These are phyloP conservation scores for Starmerella bacillaris DNA, from an alignment of 805 yeast genomes.

Conservation along the genomic window DNA sequence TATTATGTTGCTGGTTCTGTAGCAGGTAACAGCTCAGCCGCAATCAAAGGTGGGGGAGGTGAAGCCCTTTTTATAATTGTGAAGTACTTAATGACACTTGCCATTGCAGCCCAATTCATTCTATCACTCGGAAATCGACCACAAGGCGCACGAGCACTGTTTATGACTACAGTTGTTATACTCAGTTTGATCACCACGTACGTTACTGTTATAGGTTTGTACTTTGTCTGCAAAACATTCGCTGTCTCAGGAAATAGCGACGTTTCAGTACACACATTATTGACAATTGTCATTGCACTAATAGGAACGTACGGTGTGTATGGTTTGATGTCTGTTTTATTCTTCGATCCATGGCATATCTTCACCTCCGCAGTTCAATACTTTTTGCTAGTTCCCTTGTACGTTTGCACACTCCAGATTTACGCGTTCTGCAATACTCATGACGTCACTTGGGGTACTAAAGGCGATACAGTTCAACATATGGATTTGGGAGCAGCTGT, in stretches of 20 bases:
- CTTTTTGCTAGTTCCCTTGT: slow-evolving; percentile 75
- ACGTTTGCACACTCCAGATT: slow-evolving; percentile 80
- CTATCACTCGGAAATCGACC: slow-evolving; percentile 96
- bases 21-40: slow-evolving; percentile 27
- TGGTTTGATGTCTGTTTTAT: slow-evolving; percentile 59
- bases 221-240: slow-evolving; percentile 48
- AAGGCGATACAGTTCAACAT: slow-evolving; percentile 68
- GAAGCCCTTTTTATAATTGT: slow-evolving; percentile 66
- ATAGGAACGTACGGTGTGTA: slow-evolving; percentile 86
- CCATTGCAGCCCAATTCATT: slow-evolving; percentile 71
- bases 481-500: slow-evolving; percentile 65
- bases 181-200: slow-evolving; percentile 65
- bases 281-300: slow-evolving; percentile 64
- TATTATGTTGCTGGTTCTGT: slow-evolving; percentile 84
- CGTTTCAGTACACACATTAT: slow-evolving; percentile 28
- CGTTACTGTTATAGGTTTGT: slow-evolving; percentile 65
- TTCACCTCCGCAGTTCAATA: slow-evolving; percentile 74
- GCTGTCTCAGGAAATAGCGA: slow-evolving; percentile 18
- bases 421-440: slow-evolving; percentile 96
- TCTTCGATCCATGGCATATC: slow-evolving; percentile 94
- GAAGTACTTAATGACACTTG: slow-evolving; percentile 69
- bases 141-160: slow-evolving; percentile 76
- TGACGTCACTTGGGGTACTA: slow-evolving; percentile 98
- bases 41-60: slow-evolving; percentile 45
- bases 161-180: slow-evolving; percentile 51